phyloP scores from a whole-genome alignment of 257 asterid genomes.

The Eustoma russellianum region DNA sequence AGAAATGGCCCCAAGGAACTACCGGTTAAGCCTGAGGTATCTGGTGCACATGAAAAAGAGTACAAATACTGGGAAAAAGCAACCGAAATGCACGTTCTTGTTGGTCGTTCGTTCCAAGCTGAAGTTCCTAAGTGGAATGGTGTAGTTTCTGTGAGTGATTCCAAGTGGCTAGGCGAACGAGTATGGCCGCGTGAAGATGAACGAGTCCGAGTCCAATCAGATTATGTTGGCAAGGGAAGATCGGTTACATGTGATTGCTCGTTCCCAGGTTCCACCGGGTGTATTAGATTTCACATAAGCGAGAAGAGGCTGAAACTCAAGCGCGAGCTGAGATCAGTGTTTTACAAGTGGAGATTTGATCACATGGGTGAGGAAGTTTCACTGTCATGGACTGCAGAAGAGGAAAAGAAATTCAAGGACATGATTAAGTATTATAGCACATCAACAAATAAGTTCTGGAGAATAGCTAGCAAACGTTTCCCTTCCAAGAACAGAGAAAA shows the following conservation, averaged over 20 bases:
- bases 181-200: conserved; percentile 45
- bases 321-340: conserved; percentile 39
- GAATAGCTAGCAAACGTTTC: conserved; percentile 22
- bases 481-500: conserved; percentile 46
- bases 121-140: conserved; percentile 68
- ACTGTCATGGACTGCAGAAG: conserved; percentile 63
- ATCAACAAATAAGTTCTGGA: conserved; percentile 36
- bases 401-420: conserved; percentile 48
- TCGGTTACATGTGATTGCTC: conserved; percentile 33
- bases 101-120: conserved; percentile 54
- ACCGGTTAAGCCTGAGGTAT: conserved; percentile 10
- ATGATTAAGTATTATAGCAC: conserved; percentile 23
- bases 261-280: conserved; percentile 41
- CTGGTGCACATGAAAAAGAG: conserved; percentile 10
- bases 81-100: conserved; percentile 19
- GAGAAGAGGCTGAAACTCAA: conserved; percentile 53
- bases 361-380: conserved; percentile 91
- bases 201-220: conserved; percentile 12
- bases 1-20: conserved; percentile 17
- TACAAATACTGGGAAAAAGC: conserved; percentile 13
- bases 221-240: conserved; percentile 42
- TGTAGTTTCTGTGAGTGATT: conserved; percentile 30
- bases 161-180: conserved; percentile 72
- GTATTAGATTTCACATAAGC: conserved; percentile 63
- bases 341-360: conserved; percentile 48